phyloP scores from a whole-genome alignment of 148 eudicot species.

The Drosera capensis region DNA sequence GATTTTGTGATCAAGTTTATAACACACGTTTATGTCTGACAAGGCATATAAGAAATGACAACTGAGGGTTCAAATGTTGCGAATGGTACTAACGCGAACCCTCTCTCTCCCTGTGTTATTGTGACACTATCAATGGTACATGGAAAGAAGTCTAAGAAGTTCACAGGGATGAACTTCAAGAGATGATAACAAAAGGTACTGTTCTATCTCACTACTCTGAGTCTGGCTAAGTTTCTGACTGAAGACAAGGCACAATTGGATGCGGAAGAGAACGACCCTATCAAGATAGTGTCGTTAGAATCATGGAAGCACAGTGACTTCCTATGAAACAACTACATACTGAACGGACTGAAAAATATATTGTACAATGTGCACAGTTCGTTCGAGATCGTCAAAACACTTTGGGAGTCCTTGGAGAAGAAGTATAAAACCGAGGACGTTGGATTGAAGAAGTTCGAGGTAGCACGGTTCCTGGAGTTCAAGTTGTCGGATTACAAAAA shows the following conservation, averaged over 20 bases:
- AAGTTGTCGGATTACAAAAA: too few relatives aligned
- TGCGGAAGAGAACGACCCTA: not conserved
- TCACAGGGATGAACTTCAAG: constrained; percentile 1
- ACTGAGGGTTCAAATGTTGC: too few relatives aligned
- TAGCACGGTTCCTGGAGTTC: not conserved
- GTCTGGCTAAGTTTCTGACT: not conserved
- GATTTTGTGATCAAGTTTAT: too few relatives aligned
- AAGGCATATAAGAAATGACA: too few relatives aligned
- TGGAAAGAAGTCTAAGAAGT: not conserved
- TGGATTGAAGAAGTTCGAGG: not conserved
- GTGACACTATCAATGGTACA: too few relatives aligned
- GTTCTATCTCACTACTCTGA: not conserved
- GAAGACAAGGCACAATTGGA: not conserved
- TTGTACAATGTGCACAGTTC: too few relatives aligned
- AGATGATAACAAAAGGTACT: not conserved
- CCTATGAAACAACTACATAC: not conserved
- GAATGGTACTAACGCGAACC: too few relatives aligned
- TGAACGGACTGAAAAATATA: too few relatives aligned
- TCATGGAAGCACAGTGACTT: not conserved
- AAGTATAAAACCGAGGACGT: not conserved
- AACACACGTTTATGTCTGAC: too few relatives aligned
- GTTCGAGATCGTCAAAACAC: too few relatives aligned
- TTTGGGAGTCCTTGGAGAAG: too few relatives aligned
- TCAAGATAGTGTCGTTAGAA: not conserved
- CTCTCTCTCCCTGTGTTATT: too few relatives aligned